phyloP scores from a whole-genome alignment of 208 protist species.

The Leishmania turanica region DNA sequence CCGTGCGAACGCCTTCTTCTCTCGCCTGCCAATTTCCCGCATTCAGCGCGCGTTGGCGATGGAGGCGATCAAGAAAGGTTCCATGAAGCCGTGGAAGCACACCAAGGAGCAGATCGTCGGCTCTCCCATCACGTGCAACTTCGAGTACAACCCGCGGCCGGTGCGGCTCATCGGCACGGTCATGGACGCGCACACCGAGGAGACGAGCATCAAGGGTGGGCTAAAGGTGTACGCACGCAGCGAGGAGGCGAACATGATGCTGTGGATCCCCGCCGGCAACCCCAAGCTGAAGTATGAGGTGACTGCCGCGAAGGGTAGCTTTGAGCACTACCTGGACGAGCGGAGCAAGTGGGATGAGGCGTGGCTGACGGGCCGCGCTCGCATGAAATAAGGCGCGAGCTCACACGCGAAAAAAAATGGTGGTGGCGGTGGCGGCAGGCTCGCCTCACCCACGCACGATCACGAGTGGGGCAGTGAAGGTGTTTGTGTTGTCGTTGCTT shows the following conservation, averaged over 20 bases:
- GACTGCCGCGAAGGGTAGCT: conserved; percentile 78
- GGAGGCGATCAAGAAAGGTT: conserved; percentile 83
- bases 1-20: conserved; percentile 90
- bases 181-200: conserved; percentile 89
- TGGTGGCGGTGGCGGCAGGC: neutral
- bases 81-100: conserved; percentile 90
- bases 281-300: conserved; percentile 91
- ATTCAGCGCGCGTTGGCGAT: conserved; percentile 88
- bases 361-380: conserved; percentile 88
- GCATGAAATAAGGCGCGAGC: conserved; percentile 70
- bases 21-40: conserved; percentile 80
- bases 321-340: conserved; percentile 91
- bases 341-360: conserved; percentile 93
- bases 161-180: conserved; percentile 90
- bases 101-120: conserved; percentile 91
- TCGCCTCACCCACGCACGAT: neutral
- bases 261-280: conserved; percentile 89
- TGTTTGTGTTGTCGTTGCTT: neutral
- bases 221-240: conserved; percentile 91
- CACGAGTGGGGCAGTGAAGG: neutral
- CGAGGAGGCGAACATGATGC: conserved; percentile 92
- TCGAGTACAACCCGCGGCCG: conserved; percentile 91
- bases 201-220: conserved; percentile 91
- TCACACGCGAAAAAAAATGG: neutral
- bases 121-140: conserved; percentile 85